Evolutionary conservation across 495 filamentous ascomycete genomes (phyloP).

Genomic region (Symbiotaphrina buchneri): DNA sequence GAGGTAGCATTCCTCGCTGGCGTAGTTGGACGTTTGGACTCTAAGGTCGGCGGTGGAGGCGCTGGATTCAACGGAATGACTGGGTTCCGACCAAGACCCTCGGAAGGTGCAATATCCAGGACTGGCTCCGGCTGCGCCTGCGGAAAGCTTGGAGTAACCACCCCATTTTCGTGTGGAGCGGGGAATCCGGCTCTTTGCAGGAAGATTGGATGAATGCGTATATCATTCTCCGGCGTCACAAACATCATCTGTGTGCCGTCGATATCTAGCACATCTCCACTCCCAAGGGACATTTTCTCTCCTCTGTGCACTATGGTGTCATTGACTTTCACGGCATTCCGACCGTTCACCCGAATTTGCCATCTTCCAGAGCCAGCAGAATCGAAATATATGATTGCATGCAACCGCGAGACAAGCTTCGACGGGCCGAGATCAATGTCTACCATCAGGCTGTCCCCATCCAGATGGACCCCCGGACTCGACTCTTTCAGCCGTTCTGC

Average conservation of each 20-base stretch:
- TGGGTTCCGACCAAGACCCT: too few species aligned
- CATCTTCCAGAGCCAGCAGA: constrained; percentile 33
- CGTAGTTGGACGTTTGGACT: constrained; percentile 29
- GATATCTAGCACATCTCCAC: constrained; percentile 77
- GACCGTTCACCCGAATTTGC: constrained; percentile 68
- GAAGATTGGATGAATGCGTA: constrained; percentile 29
- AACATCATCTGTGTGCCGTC: constrained; percentile 96
- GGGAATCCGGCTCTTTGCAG: constrained; percentile 10
- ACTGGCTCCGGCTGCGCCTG: neutral
- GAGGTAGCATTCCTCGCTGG: constrained; percentile 2
- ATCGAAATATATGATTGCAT: constrained; percentile 73
- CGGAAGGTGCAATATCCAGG: too few species aligned
- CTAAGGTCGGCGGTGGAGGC: constrained; percentile 20
- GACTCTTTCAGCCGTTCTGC: constrained; percentile 11
- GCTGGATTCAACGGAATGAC: constrained; percentile 38
- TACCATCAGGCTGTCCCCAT: constrained; percentile 24
- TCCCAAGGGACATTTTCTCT: constrained; percentile 38
- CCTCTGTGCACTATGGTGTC: constrained; percentile 41
- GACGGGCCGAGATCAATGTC: constrained; percentile 87
- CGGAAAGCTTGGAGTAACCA: neutral
- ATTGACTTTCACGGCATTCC: constrained; percentile 74
- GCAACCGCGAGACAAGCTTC: constrained; percentile 74
- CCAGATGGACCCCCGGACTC: constrained; percentile 21
- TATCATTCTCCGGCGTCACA: constrained; percentile 47
- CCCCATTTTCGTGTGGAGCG: neutral